phyloP scores from a whole-genome alignment of 202 grass and related monocot species.

The Eragrostis tef region DNA sequence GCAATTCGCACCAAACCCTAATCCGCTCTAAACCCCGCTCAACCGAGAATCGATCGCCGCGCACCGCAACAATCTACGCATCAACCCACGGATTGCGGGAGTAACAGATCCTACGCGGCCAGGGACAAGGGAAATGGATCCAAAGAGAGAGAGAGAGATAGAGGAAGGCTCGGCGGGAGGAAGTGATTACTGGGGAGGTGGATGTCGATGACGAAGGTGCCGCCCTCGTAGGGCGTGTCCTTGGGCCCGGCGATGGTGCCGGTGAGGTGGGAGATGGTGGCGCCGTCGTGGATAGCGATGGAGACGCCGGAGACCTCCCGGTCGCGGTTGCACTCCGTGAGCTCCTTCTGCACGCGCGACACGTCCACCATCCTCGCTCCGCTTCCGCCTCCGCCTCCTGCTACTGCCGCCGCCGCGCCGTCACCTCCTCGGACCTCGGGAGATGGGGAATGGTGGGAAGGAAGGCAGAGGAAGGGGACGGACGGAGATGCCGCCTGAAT shows the following conservation, averaged over 20 bases:
- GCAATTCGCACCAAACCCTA: conserved; percentile 24
- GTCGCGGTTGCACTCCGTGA: conserved; percentile 89
- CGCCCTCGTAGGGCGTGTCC: conserved; percentile 88
- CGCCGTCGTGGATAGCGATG: conserved; percentile 74
- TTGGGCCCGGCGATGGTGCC: conserved; percentile 83
- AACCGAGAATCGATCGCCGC: not conserved
- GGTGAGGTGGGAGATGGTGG: conserved; percentile 78
- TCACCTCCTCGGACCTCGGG: not conserved
- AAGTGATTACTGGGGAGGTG: conserved; percentile 59
- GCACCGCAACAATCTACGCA: not conserved
- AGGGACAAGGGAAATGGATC: not conserved
- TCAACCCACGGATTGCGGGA: not conserved
- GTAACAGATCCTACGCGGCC: not conserved
- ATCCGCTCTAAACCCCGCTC: not conserved
- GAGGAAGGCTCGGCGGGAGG: not conserved
- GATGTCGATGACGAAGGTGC: conserved; percentile 92
- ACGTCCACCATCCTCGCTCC: conserved; percentile 75
- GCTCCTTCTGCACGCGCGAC: conserved; percentile 97
- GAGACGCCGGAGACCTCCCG: conserved; percentile 72
- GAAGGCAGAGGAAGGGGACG: not conserved
- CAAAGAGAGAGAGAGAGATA: not conserved
- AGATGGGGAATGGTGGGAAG: not conserved
- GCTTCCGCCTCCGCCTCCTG: not conserved
- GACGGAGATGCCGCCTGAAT: conserved; percentile 23
- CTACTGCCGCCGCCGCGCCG: not conserved